These are phyloP conservation scores for Excoecaria cochinchinensis DNA, from an alignment of 345 rosid genomes.

Conservation along the genomic window DNA sequence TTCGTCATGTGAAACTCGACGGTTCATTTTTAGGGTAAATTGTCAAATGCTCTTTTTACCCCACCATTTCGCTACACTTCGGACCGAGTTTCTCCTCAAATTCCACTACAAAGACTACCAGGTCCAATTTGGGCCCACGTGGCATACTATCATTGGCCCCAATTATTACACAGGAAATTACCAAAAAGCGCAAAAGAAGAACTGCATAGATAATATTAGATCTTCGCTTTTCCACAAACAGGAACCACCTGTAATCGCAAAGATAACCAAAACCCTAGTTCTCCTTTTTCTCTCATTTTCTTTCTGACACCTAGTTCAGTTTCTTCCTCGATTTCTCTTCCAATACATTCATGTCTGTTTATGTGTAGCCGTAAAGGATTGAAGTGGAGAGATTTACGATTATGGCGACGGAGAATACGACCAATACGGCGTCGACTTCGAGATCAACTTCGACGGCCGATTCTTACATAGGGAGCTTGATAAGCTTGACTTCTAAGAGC, in stretches of 20 bases:
- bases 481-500: constrained; percentile 91
- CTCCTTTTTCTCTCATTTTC: constrained; percentile 3
- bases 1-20: too few relatives aligned
- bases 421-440: constrained; percentile 53
- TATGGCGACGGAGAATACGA: constrained; percentile 62
- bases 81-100: constrained; percentile 10
- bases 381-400: constrained; percentile 2
- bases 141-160: neutral
- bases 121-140: constrained; percentile 5
- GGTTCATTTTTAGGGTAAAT: too few relatives aligned
- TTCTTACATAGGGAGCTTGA: constrained; percentile 95
- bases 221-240: constrained; percentile 15
- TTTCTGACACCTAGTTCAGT: neutral
- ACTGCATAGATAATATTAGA: neutral
- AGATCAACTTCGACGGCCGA: constrained; percentile 62
- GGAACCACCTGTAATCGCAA: constrained; percentile 22
- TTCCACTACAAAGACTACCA: neutral
- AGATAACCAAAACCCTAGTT: constrained; percentile 44
- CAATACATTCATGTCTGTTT: neutral
- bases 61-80: neutral
- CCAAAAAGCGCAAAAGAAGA: constrained; percentile 1
- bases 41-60: too few relatives aligned
- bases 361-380: neutral
- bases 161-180: neutral
- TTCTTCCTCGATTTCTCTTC: neutral